Conservation (phyloP, 305 asterid species). For the Stenogyne calaminthoides region DNA sequence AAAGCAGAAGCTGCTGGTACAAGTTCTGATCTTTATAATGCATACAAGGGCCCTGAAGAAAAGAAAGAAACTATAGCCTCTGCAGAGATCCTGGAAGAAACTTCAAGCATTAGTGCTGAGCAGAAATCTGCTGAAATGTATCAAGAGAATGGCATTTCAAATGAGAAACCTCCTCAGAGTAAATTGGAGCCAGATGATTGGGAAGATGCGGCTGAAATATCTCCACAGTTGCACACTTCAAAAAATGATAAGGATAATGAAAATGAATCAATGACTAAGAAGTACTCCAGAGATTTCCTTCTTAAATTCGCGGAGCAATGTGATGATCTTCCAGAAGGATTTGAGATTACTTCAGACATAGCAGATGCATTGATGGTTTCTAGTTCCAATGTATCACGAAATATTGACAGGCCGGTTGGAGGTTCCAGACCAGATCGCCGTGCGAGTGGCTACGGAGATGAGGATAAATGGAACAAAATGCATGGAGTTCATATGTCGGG, state of each 20-base stretch:
- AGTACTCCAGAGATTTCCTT: conserved; percentile 78
- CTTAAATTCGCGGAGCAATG: conserved; percentile 66
- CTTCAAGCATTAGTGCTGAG: conserved; percentile 35
- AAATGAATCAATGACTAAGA: conserved; percentile 48
- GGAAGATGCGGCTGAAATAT: conserved; percentile 87
- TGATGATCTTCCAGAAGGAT: conserved; percentile 60
- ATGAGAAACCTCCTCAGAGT: conserved; percentile 44
- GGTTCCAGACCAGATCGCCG: conserved; percentile 66
- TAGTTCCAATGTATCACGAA: conserved; percentile 33
- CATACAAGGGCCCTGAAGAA: conserved; percentile 89
- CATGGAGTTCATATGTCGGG: conserved; percentile 41
- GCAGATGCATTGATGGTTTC: conserved; percentile 48
- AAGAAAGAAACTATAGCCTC: conserved; percentile 52
- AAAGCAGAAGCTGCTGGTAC: conserved; percentile 78
- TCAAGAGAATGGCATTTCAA: conserved; percentile 37
- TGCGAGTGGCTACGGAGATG: conserved; percentile 52
- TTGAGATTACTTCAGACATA: conserved; percentile 46
- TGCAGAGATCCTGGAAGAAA: conserved; percentile 39
- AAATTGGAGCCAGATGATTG: conserved; percentile 89
- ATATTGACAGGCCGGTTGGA: conserved; percentile 55
- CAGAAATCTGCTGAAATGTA: conserved; percentile 38
- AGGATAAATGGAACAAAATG: conserved; percentile 53
- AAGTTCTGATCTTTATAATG: conserved; percentile 76
- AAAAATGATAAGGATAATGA: conserved; percentile 44
- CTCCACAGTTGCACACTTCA: conserved; percentile 59